Conservation (phyloP, 495 filamentous ascomycete species). For the Penicillium psychrofluorescens region DNA sequence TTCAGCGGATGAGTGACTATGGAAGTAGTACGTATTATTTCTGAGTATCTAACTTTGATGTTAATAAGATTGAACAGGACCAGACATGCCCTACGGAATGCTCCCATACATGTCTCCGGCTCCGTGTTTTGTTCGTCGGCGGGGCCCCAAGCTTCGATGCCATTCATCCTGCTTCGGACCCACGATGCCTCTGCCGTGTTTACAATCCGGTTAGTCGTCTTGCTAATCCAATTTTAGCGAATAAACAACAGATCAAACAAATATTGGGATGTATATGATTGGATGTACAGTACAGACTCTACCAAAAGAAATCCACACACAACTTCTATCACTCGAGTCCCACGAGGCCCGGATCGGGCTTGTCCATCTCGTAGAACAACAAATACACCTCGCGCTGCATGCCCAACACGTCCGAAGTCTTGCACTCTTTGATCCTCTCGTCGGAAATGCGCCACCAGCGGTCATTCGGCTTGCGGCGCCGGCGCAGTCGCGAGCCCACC, state of each 20-base stretch:
- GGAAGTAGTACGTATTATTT: too few relatives aligned
- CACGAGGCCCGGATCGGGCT: conserved; percentile 10
- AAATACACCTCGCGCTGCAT: conserved; percentile 97
- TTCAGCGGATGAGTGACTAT: too few relatives aligned
- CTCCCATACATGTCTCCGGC: too few relatives aligned
- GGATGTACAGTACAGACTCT: not conserved
- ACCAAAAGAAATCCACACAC: not conserved
- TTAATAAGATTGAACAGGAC: too few relatives aligned
- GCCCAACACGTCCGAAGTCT: conserved; percentile 78
- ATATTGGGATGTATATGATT: not conserved
- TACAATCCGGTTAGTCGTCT: not conserved
- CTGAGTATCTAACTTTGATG: too few relatives aligned
- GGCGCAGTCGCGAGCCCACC: conserved; percentile 34
- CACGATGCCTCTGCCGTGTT: conserved; percentile 9
- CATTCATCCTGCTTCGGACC: conserved; percentile 17
- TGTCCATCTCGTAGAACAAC: conserved; percentile 87
- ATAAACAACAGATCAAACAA: too few relatives aligned
- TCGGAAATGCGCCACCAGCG: conserved; percentile 98
- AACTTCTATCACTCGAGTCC: not conserved
- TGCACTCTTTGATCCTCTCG: conserved; percentile 91
- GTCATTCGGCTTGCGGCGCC: conserved; percentile 54
- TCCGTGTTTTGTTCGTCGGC: conserved; percentile 39
- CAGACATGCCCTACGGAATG: not conserved
- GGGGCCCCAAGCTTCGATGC: conserved; percentile 24
- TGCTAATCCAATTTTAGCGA: too few relatives aligned